A percentile compares a stretch with the other conserved stretches of the same genome.
These are phyloP conservation scores for Lentithecium fluviatile DNA, from an alignment of 495 filamentous ascomycete genomes.

Conservation along the genomic window DNA sequence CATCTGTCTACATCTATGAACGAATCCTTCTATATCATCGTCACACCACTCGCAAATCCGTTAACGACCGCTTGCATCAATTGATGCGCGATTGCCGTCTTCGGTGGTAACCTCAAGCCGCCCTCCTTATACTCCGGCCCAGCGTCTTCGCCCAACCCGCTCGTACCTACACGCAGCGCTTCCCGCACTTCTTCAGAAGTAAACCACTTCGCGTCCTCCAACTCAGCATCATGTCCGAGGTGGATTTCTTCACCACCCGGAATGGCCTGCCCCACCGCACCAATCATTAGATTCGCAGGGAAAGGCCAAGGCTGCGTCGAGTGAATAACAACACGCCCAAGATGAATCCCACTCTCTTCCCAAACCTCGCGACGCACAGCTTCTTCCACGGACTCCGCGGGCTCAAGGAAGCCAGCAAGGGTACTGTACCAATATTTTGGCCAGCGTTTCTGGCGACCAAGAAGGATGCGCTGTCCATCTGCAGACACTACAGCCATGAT, in stretches of 20 bases:
- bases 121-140: slow-evolving; percentile 66
- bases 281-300: slow-evolving; percentile 92
- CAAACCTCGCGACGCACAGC: slow-evolving; percentile 92
- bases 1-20: slow-evolving; percentile 2
- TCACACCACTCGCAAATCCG: slow-evolving; percentile 41
- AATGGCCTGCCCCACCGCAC: slow-evolving; percentile 81
- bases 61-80: slow-evolving; percentile 44
- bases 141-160: slow-evolving; percentile 64
- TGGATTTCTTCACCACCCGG: slow-evolving; percentile 73
- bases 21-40: slow-evolving; percentile 25
- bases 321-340: slow-evolving; percentile 88
- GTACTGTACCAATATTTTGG: slow-evolving; percentile 84
- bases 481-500: slow-evolving; percentile 87
- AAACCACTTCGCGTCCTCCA: slow-evolving; percentile 88
- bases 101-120: slow-evolving; percentile 45
- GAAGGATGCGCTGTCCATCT: slow-evolving; percentile 71
- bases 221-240: slow-evolving; percentile 83
- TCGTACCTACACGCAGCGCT: slow-evolving; percentile 49
- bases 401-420: slow-evolving; percentile 92
- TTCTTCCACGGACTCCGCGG: slow-evolving; percentile 91
- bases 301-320: slow-evolving; percentile 91
- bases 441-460: slow-evolving; percentile 82
- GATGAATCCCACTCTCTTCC: slow-evolving; percentile 85
- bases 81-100: slow-evolving; percentile 51
- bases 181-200: slow-evolving; percentile 59